Evolutionary conservation across 371 early-diverging fungal genomes (phyloP), one percentile per base, ranked within the genome.

Genomic region (Mortierella sp.): DNA sequence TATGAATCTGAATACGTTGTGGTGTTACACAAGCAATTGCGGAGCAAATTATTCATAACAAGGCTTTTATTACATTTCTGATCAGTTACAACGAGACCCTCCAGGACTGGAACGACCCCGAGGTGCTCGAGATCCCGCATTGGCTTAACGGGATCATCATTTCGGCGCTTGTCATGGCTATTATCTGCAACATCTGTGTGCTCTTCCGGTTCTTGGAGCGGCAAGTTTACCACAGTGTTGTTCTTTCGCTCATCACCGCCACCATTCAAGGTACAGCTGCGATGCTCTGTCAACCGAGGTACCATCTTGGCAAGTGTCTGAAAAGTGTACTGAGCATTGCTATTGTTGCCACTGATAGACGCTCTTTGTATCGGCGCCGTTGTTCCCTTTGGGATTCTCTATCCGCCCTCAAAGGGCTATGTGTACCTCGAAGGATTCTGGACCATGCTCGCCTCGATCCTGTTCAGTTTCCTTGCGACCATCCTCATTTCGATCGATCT

Each of bases 381-480:
- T 4, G 61, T 83, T 34, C 61, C 84, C 1, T 83, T 83, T 28
- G 77, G 84, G 48, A 59, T 80, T 28, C 44, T 80, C 5, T 83
- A 77, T 64, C 84, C 77, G 13, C 71, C 69, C 9, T 73, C 72
- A 50, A 53, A 80, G 44, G 74, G 74, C 5, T 80, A 77, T 44
- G 64, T 74, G 5, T 85, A 79, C 71, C 76, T 74, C 24, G 77
- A 81, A 46, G 86, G 86, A 1, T 81, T 85, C 53, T 85, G 86
- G 86, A 53, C 76, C 1, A 85, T 85, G 86, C 64, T 85, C 2
- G 79, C 81, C 24, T 75, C 79, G 5, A 81, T 79, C 59, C 28
- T 79, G 6, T 81, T 85, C n/a, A 81, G 81, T 10, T 61, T 85
- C 24, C 51, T 79, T 6, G 81, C 86, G 2, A 85, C 86, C 4